phyloP scores from a whole-genome alignment of 805 yeast genomes.

The Candida gorgasii region DNA sequence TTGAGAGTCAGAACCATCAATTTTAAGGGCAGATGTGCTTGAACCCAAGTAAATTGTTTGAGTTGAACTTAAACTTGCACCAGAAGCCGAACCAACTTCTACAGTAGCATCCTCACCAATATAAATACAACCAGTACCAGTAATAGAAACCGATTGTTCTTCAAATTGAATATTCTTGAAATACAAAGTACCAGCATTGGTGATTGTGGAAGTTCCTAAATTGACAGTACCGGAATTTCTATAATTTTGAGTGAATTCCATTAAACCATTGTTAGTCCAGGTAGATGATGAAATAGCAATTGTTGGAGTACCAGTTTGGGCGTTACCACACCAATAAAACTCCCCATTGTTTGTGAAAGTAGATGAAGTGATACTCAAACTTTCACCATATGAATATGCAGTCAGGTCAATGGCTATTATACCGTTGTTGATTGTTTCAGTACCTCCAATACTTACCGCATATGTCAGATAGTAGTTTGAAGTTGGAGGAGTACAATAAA shows the following conservation, averaged over 20 bases:
- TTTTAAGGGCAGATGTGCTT: slow-evolving; percentile 15
- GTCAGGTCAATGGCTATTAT: slow-evolving; percentile 2
- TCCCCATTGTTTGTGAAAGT: slow-evolving; percentile 25
- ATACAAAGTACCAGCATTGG: slow-evolving; percentile 25
- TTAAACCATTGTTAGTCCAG: slow-evolving; percentile 22
- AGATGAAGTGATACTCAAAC: background rate
- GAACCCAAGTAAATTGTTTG: slow-evolving; percentile 1
- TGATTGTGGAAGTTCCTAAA: slow-evolving; percentile 18
- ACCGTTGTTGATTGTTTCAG: background rate
- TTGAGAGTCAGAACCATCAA: slow-evolving; percentile 15
- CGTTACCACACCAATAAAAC: slow-evolving; percentile 24
- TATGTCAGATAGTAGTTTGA: background rate
- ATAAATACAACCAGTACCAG: slow-evolving; percentile 22
- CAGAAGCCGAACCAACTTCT: slow-evolving; percentile 10
- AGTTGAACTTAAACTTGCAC: slow-evolving; percentile 8
- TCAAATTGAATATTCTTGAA: slow-evolving; percentile 20
- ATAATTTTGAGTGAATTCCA: slow-evolving; percentile 20
- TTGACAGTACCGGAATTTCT: slow-evolving; percentile 18
- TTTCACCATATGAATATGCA: background rate
- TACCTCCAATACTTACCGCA: background rate
- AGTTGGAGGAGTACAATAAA: background rate
- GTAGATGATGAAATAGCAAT: slow-evolving; percentile 15
- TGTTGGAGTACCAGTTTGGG: slow-evolving; percentile 19
- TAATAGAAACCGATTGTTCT: slow-evolving; percentile 17
- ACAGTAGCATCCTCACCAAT: slow-evolving; percentile 13